These are phyloP conservation scores for Echinosophora koreensis DNA, from an alignment of 306 rosid species.

Conservation along the genomic window DNA sequence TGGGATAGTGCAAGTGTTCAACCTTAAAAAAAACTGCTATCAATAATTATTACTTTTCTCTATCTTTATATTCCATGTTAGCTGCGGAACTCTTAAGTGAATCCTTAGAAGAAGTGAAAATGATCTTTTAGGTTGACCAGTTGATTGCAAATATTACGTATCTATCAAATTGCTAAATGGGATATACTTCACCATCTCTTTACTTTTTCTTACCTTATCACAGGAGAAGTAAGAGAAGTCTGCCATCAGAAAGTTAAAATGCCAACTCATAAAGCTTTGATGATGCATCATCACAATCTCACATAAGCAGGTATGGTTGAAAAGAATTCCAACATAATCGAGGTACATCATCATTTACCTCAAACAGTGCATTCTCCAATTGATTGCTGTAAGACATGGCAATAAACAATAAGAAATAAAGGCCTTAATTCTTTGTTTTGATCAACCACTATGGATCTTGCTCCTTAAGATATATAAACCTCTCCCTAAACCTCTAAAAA, in stretches of 20 bases:
- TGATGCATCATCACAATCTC: slow-evolving; percentile 49
- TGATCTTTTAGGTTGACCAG: background rate
- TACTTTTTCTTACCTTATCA: slow-evolving; percentile 28
- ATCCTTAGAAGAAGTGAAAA: background rate
- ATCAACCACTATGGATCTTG: slow-evolving; percentile 28
- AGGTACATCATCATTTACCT: slow-evolving; percentile 21
- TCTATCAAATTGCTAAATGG: background rate
- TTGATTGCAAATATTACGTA: background rate
- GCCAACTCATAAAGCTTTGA: slow-evolving; percentile 59
- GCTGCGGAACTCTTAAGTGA: too few species aligned
- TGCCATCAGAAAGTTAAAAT: slow-evolving; percentile 57
- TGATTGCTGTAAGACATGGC: background rate
- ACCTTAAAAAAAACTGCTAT: too few species aligned
- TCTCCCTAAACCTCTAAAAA: slow-evolving; percentile 42
- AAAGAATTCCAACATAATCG: background rate
- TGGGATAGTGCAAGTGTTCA: too few species aligned
- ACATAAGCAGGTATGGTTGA: slow-evolving; percentile 23
- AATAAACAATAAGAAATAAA: background rate
- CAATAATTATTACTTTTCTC: too few species aligned
- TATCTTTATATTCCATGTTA: too few species aligned
- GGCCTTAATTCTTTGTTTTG: background rate
- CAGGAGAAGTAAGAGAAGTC: slow-evolving; percentile 29
- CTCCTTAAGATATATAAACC: background rate
- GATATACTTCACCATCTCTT: slow-evolving; percentile 8
- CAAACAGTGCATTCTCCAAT: too few species aligned